These are phyloP conservation scores for Erodium chrysanthum DNA, from an alignment of 441 rosid species.

Conservation along the genomic window DNA sequence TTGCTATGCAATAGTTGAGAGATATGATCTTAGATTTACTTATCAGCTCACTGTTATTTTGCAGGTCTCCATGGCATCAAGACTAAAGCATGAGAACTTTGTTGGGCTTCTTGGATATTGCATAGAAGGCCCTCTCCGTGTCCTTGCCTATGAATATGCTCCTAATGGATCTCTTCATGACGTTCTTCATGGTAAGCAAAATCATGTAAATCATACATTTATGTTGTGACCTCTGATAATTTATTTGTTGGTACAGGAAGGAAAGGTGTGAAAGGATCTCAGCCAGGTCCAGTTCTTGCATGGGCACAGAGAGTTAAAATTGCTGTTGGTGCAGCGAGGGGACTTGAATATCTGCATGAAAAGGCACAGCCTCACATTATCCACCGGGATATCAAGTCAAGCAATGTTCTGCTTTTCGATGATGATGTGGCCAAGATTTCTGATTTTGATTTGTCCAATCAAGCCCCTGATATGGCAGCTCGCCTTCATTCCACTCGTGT, in stretches of 20 bases:
- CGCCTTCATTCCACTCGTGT: constrained; percentile 48
- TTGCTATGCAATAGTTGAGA: background rate
- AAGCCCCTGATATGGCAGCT: constrained; percentile 47
- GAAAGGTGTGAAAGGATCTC: background rate
- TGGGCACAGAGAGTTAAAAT: background rate
- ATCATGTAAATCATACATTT: background rate
- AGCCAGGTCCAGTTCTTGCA: background rate
- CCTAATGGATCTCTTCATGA: constrained; percentile 57
- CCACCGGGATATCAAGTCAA: constrained; percentile 46
- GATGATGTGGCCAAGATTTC: constrained; percentile 44
- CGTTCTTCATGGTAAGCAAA: constrained; percentile 42
- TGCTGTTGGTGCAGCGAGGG: constrained; percentile 36
- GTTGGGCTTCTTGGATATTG: constrained; percentile 50
- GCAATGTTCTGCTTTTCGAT: constrained; percentile 42
- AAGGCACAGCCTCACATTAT: constrained; percentile 38
- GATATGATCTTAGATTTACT: background rate
- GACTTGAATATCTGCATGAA: constrained; percentile 49
- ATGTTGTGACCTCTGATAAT: too few species aligned
- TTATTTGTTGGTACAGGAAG: too few species aligned
- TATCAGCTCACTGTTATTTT: background rate
- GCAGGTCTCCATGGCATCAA: constrained; percentile 47
- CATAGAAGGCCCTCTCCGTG: constrained; percentile 43
- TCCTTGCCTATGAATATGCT: constrained; percentile 49
- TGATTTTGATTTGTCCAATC: constrained; percentile 50
- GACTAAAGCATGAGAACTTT: constrained; percentile 50